Conservation (phyloP, 2,329 filamentous ascomycete genomes). For the Aspergillus cejpii region DNA sequence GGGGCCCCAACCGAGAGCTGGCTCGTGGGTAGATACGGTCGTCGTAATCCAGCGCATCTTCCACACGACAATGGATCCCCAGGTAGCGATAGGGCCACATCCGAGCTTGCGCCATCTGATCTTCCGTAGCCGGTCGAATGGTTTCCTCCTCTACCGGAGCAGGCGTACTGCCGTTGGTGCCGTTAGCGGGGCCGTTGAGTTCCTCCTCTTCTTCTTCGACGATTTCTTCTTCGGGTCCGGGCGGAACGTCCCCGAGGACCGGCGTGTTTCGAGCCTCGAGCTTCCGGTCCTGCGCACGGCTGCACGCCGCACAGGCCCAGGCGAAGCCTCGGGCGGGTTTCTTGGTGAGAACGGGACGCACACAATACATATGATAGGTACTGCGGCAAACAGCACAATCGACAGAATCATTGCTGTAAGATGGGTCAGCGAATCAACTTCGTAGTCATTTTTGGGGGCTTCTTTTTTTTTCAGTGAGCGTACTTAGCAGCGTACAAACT, state of each 20-base stretch:
- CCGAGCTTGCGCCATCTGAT: constrained; percentile 86
- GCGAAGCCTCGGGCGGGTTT: constrained; percentile 96
- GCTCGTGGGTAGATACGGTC: constrained; percentile 95
- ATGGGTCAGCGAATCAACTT: constrained; percentile 20
- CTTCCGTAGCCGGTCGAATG: constrained; percentile 61
- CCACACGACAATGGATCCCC: constrained; percentile 88
- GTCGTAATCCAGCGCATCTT: constrained; percentile 93
- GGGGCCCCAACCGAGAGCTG: constrained; percentile 81
- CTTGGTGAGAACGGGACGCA: constrained; percentile 82
- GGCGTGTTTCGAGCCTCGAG: constrained; percentile 85
- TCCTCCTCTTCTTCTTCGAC: constrained; percentile 72
- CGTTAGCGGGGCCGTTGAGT: constrained; percentile 45
- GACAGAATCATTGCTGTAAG: constrained; percentile 75
- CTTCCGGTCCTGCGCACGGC: constrained; percentile 87
- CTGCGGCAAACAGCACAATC: constrained; percentile 92
- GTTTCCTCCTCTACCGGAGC: constrained; percentile 50
- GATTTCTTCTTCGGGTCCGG: constrained; percentile 58
- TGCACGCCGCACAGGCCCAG: constrained; percentile 95
- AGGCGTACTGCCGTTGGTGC: constrained; percentile 59
- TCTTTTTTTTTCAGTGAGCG: constrained; percentile 1
- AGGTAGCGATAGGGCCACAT: constrained; percentile 96
- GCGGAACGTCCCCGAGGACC: constrained; percentile 51
- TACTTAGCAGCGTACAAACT: constrained; percentile 85
- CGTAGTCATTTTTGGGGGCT: neutral
- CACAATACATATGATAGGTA: constrained; percentile 98